These are phyloP conservation scores for Oryza meyeriana DNA, from an alignment of 176 grass and related monocot genomes.

Conservation along the genomic window DNA sequence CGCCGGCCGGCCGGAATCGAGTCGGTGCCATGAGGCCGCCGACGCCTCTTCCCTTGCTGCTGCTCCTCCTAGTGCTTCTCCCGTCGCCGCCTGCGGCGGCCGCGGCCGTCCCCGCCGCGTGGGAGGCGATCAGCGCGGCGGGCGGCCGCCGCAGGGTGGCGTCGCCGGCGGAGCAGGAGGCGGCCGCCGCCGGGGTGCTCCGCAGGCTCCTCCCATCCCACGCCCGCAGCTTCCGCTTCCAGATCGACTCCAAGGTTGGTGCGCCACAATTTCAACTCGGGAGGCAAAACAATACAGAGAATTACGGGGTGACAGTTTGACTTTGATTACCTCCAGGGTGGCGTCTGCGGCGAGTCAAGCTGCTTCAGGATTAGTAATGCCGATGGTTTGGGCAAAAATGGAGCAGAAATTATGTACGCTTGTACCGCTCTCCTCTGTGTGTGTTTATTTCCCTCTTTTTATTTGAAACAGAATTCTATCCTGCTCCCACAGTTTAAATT, in stretches of 20 bases:
- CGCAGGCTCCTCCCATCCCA: constrained; percentile 64
- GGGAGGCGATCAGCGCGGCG: constrained; percentile 31
- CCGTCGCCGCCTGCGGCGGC: neutral
- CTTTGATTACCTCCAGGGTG: constrained; percentile 41
- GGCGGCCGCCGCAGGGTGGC: constrained; percentile 30
- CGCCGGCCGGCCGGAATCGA: constrained; percentile 6
- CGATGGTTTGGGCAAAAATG: constrained; percentile 29
- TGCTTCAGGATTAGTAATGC: constrained; percentile 81
- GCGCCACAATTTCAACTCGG: neutral
- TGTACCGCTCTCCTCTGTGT: neutral
- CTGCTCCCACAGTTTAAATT: neutral
- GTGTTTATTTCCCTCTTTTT: neutral
- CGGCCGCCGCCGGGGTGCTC: constrained; percentile 47
- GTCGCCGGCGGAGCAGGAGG: constrained; percentile 60
- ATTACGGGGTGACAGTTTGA: neutral
- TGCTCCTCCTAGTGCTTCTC: constrained; percentile 35
- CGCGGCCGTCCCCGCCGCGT: neutral
- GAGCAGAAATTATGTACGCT: constrained; percentile 74
- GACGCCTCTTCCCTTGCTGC: neutral
- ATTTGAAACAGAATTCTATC: neutral
- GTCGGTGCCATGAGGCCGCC: constrained; percentile 18
- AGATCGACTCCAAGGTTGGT: constrained; percentile 69
- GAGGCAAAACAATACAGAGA: neutral
- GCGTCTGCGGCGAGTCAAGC: constrained; percentile 51
- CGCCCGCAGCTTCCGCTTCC: constrained; percentile 67